These are phyloP conservation scores for Sporothrix brasiliensis DNA, from an alignment of 2,329 filamentous ascomycete species.

Conservation along the genomic window DNA sequence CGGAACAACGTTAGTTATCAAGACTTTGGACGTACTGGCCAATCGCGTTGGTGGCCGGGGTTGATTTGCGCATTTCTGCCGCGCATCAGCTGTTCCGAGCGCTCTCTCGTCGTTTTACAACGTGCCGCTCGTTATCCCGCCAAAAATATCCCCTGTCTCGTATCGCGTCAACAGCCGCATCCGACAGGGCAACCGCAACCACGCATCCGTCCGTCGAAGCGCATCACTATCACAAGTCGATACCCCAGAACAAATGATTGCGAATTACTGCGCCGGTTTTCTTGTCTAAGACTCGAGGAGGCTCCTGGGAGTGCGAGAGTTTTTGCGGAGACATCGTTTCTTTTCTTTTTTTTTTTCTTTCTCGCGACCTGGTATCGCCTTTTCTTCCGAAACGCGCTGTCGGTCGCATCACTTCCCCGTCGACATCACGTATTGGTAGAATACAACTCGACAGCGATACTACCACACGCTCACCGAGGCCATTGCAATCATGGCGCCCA, in stretches of 20 bases:
- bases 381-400: not conserved
- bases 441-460: not conserved
- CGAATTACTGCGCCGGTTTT: not conserved
- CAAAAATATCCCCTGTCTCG: not conserved
- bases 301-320: not conserved
- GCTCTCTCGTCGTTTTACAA: not conserved
- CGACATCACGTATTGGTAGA: not conserved
- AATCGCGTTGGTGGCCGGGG: not conserved
- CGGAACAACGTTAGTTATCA: conserved; percentile 16
- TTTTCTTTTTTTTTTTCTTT: not conserved
- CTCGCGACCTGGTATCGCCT: not conserved
- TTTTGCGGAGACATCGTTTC: not conserved
- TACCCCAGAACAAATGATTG: conserved; percentile 5
- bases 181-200: not conserved
- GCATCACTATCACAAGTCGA: not conserved
- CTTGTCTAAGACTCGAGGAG: conserved; percentile 9
- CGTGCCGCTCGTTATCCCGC: conserved; percentile 17
- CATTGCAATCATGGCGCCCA: conserved; percentile 54
- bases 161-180: conserved; percentile 14
- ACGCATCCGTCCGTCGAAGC: not conserved
- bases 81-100: conserved; percentile 16
- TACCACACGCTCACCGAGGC: not conserved
- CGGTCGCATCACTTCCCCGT: not conserved
- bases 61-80: conserved; percentile 18
- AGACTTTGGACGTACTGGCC: not conserved